Percentiles rank a stretch among this genome's conserved stretches.
phyloP scores from a whole-genome alignment of 2,329 filamentous ascomycete species.

The Scorias spongiosa region DNA sequence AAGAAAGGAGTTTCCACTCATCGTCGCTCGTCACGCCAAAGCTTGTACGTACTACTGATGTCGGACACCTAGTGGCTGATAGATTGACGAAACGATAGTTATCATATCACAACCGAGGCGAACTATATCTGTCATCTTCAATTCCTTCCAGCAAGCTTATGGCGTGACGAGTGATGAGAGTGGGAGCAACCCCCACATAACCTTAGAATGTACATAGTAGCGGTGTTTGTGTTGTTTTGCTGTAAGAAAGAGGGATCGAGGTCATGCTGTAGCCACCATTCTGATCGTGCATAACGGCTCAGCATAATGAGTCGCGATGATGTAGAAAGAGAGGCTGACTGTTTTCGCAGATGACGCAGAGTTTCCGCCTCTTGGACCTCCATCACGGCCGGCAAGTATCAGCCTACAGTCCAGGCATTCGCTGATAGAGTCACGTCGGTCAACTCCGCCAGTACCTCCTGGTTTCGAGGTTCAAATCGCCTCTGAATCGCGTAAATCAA shows the following conservation, averaged over 20 bases:
- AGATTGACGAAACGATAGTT: constrained; percentile 21
- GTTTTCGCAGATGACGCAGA: constrained; percentile 13
- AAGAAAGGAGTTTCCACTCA: neutral
- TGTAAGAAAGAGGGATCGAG: too few species aligned
- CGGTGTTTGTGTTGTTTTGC: neutral
- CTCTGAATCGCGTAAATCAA: constrained; percentile 25
- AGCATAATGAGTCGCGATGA: too few species aligned
- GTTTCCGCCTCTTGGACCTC: constrained; percentile 11
- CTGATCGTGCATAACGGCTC: too few species aligned
- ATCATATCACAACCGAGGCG: constrained; percentile 4
- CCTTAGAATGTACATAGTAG: too few species aligned
- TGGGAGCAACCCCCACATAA: neutral
- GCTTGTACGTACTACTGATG: constrained; percentile 19
- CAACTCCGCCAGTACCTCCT: constrained; percentile 21
- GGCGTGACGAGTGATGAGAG: constrained; percentile 11
- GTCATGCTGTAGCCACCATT: too few species aligned
- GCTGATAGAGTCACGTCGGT: constrained; percentile 16
- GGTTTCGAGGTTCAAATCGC: constrained; percentile 19
- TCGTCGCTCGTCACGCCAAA: constrained; percentile 11
- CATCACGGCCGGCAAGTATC: constrained; percentile 13
- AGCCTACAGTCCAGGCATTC: constrained; percentile 7
- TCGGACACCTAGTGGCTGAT: constrained; percentile 15
- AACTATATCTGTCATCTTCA: constrained; percentile 1
- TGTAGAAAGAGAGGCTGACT: too few species aligned
- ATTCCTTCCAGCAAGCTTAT: constrained; percentile 6